Evolutionary conservation across 2,329 filamentous ascomycete genomes (phyloP).

Genomic region (Hymenoscyphus fraxineus): DNA sequence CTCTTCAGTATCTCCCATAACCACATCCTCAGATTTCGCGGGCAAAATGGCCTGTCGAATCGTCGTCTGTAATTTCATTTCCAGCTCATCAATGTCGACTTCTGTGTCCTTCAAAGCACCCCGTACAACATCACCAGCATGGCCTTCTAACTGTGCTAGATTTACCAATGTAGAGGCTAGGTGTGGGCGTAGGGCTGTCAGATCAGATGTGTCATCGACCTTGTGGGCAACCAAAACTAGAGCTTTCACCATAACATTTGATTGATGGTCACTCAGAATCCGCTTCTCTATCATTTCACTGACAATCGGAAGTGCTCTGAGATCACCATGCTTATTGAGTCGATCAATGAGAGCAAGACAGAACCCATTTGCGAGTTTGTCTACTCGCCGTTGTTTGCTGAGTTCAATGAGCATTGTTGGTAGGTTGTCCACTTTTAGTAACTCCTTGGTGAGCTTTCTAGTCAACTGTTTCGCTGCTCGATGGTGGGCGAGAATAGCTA

Average conservation of each 20-base stretch:
- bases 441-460: slow-evolving; percentile 62
- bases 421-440: slow-evolving; percentile 62
- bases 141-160: slow-evolving; percentile 57
- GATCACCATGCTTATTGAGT: slow-evolving; percentile 56
- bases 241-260: slow-evolving; percentile 61
- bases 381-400: slow-evolving; percentile 61
- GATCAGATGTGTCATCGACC: slow-evolving; percentile 52
- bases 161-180: slow-evolving; percentile 64
- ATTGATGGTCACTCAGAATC: slow-evolving; percentile 60
- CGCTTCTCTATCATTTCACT: slow-evolving; percentile 57
- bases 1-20: slow-evolving; percentile 44
- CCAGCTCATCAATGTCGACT: slow-evolving; percentile 69
- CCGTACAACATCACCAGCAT: slow-evolving; percentile 60
- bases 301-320: slow-evolving; percentile 54
- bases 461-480: slow-evolving; percentile 68
- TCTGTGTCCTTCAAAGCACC: slow-evolving; percentile 63
- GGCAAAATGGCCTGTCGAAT: slow-evolving; percentile 56
- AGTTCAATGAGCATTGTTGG: slow-evolving; percentile 58
- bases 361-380: slow-evolving; percentile 69
- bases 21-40: slow-evolving; percentile 48
- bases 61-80: slow-evolving; percentile 69
- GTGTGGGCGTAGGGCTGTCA: slow-evolving; percentile 56
- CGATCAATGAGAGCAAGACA: slow-evolving; percentile 62
- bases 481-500: slow-evolving; percentile 79
- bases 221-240: slow-evolving; percentile 58